Conservation (phyloP, 768 basidiomycete species). For the Paxillus ammoniavirescens region DNA sequence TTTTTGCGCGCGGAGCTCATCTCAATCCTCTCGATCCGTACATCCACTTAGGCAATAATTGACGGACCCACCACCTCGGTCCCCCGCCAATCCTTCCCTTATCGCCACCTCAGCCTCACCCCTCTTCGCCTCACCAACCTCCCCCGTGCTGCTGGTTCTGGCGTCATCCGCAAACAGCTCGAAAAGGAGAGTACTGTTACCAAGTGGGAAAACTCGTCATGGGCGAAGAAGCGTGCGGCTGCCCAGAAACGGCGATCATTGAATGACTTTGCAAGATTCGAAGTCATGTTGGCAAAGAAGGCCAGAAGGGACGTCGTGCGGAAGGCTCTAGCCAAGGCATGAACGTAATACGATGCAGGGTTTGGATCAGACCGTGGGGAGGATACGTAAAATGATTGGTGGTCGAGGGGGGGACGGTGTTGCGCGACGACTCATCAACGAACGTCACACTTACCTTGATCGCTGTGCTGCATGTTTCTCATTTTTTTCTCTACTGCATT, state of each 20-base stretch:
- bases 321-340: slow-evolving; percentile 49
- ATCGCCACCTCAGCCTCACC: slow-evolving; percentile 91
- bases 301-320: slow-evolving; percentile 74
- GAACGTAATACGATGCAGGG: not conserved
- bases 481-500: not conserved
- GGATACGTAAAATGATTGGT: not conserved
- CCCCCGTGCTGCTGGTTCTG: slow-evolving; percentile 83
- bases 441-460: not conserved
- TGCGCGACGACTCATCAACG: not conserved
- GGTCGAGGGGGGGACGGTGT: not conserved
- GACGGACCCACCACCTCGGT: slow-evolving; percentile 92
- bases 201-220: slow-evolving; percentile 87
- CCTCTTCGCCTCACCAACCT: slow-evolving; percentile 79
- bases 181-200: slow-evolving; percentile 81
- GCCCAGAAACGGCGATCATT: slow-evolving; percentile 69
- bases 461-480: not conserved
- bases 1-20: not conserved
- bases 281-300: slow-evolving; percentile 88
- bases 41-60: slow-evolving; percentile 72
- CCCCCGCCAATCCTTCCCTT: slow-evolving; percentile 88
- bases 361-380: not conserved
- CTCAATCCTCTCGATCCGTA: not conserved
- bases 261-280: slow-evolving; percentile 91
- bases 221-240: slow-evolving; percentile 86
- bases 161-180: slow-evolving; percentile 79